Evolutionary conservation across 2,329 filamentous ascomycete genomes (phyloP).

Genomic region (Ceratocystis albifundus): DNA sequence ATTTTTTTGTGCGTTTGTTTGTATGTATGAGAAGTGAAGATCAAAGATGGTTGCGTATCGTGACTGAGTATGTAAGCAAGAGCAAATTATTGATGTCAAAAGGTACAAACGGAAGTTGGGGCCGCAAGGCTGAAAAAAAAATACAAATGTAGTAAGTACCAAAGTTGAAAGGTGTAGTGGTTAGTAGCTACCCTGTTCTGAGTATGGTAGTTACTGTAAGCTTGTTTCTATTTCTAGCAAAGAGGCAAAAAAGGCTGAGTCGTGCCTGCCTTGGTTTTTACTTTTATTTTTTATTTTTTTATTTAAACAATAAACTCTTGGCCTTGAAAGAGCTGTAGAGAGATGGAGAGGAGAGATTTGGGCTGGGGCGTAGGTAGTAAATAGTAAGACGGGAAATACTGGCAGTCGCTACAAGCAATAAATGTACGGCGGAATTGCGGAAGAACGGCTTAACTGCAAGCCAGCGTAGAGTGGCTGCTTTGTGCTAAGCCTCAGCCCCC

Average conservation of each 20-base stretch:
- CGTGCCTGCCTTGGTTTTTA: not conserved
- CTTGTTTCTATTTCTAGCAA: not conserved
- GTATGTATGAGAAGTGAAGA: not conserved
- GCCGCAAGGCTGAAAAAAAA: conserved; percentile 9
- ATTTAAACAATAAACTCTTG: not conserved
- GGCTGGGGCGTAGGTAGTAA: not conserved
- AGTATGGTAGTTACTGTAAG: too few relatives aligned
- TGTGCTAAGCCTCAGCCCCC: not conserved
- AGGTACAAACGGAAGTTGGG: not conserved
- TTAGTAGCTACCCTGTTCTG: not conserved
- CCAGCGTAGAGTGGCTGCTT: not conserved
- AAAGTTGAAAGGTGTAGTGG: not conserved
- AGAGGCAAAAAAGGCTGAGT: not conserved
- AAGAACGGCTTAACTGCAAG: not conserved
- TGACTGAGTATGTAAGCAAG: not conserved
- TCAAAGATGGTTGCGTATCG: not conserved
- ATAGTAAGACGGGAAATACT: not conserved
- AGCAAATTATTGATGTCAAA: not conserved
- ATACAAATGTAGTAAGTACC: not conserved
- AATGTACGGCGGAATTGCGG: not conserved
- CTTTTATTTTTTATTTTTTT: too few relatives aligned
- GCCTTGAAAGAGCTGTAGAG: not conserved
- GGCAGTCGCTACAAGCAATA: not conserved
- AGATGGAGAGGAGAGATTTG: not conserved
- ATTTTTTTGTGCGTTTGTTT: not conserved